Evolutionary conservation across 345 rosid genomes (phyloP), one percentile per base, ranked within the genome.

Genomic region (Anacardium occidentale): DNA sequence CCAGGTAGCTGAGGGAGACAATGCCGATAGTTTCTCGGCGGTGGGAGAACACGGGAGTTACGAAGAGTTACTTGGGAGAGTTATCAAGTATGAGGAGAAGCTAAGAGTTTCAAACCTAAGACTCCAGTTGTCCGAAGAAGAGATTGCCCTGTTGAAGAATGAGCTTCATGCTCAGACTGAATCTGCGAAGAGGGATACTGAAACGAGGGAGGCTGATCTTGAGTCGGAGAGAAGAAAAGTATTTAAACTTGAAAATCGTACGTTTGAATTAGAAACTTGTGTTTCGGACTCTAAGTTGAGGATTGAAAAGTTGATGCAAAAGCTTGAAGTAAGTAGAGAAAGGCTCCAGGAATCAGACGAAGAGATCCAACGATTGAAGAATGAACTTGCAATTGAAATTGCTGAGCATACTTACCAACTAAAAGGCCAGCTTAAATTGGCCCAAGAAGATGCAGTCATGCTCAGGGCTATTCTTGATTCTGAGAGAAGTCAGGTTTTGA

Each of bases 51-150:
- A 80, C 45, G 74, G 74, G 29, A 80, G 72, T 70, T 80, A 81
- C 56, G 82, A 80, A 75, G 88, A 76, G 64, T 64, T 88, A 69
- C 69, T 73, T 62, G 78, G 61, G 64, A 76, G 69, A 34, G 69
- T 80, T 50, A 50, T 44, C 0, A 75, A 69, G 70, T 78, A 70
- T 48, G 89, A 86, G 79, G 85, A 86, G 51, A 91, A 86, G 72
- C 69, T 92, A 34, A 82, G 60, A 77, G 70, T 54, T 73, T 78
- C 85, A 8, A 87, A 65, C 66, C 75, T 80, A 37, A 84, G 81
- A 60, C 83, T 87, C 62, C 79, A 64, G 71, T 82, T 65, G n/a
- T 83, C 88, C 32, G 90, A 88, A 79, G 87, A 83, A 78, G 96
- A 89, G 83, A 74, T 80, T 48, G 75, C 75, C 48, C 79, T 80